Evolutionary conservation across 2,329 filamentous ascomycete species (phyloP).

Genomic region (Sordariomycetes sp.): DNA sequence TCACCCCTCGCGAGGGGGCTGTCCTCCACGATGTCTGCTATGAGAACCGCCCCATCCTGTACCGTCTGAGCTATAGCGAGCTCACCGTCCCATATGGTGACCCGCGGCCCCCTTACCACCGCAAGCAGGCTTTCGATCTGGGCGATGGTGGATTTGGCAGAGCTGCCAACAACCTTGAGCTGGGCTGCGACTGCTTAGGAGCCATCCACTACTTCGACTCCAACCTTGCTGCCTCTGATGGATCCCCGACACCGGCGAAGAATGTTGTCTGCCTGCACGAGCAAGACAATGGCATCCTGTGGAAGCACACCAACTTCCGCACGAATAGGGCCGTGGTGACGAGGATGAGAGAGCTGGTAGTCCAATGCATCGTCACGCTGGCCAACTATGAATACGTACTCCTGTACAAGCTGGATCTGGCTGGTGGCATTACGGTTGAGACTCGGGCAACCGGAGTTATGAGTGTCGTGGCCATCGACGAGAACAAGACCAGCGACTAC

Average conservation of each 20-base stretch:
- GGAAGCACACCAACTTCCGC: slow-evolving; percentile 65
- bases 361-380: slow-evolving; percentile 61
- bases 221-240: slow-evolving; percentile 41
- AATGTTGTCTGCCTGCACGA: slow-evolving; percentile 63
- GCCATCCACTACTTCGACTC: slow-evolving; percentile 56
- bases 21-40: slow-evolving; percentile 64
- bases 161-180: slow-evolving; percentile 56
- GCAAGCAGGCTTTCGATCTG: slow-evolving; percentile 66
- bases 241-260: slow-evolving; percentile 39
- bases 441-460: slow-evolving; percentile 59
- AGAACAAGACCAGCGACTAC: slow-evolving; percentile 37
- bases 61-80: slow-evolving; percentile 58
- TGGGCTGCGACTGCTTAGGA: slow-evolving; percentile 64
- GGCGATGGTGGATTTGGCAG: slow-evolving; percentile 60
- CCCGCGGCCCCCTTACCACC: slow-evolving; percentile 53
- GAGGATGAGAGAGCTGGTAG: slow-evolving; percentile 51
- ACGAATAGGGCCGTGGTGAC: slow-evolving; percentile 52
- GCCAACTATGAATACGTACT: slow-evolving; percentile 61
- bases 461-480: slow-evolving; percentile 50
- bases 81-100: slow-evolving; percentile 64
- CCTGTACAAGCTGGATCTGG: slow-evolving; percentile 47
- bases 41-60: slow-evolving; percentile 55
- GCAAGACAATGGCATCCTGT: slow-evolving; percentile 60
- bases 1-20: slow-evolving; percentile 61
- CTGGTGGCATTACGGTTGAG: slow-evolving; percentile 52